phyloP scores from a whole-genome alignment of 148 eudicot genomes.

The Pharnaceum exiguum region DNA sequence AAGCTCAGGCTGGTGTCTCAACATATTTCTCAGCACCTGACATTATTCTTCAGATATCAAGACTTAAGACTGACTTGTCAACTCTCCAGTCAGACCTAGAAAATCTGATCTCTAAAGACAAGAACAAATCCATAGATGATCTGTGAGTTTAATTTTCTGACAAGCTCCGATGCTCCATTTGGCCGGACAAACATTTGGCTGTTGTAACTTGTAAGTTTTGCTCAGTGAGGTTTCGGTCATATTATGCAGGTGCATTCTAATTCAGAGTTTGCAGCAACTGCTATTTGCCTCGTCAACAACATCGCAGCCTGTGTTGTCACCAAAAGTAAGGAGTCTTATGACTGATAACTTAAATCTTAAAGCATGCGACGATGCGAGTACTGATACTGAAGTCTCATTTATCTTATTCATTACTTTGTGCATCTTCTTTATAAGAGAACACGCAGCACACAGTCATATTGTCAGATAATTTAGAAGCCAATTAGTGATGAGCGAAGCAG shows the following conservation, averaged over 20 bases:
- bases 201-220: background rate
- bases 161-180: background rate
- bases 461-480: no score
- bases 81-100: constrained; percentile 87
- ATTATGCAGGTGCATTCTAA: constrained; percentile 67
- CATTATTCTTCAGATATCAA: constrained; percentile 84
- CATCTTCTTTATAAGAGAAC: no score
- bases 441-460: no score
- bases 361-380: no score
- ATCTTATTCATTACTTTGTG: no score
- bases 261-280: constrained; percentile 90
- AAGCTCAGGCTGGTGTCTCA: constrained; percentile 78
- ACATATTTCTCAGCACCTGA: constrained; percentile 94
- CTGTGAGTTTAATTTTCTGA: constrained; percentile 50
- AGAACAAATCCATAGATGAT: constrained; percentile 88
- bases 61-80: constrained; percentile 81
- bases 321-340: constrained; percentile 91
- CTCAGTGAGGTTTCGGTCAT: background rate
- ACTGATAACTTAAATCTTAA: no score
- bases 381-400: no score
- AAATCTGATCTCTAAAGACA: constrained; percentile 79
- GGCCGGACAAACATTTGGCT: no score
- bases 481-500: no score
- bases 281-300: constrained; percentile 95
- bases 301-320: constrained; percentile 87